phyloP scores from a whole-genome alignment of 352 stramenopile species.

The Blastocystis sp. region DNA sequence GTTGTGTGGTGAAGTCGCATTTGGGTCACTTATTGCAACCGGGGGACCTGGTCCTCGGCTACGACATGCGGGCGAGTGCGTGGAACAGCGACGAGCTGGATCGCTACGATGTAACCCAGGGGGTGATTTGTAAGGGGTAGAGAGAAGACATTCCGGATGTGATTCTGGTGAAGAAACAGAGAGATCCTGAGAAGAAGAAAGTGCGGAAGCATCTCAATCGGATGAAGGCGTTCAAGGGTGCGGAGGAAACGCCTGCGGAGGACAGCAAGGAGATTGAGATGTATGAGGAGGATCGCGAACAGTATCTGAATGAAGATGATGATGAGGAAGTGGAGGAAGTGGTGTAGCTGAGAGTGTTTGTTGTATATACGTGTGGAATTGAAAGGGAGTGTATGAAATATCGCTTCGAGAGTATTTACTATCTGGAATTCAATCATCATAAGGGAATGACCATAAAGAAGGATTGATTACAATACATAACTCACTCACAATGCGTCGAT shows the following conservation, averaged over 20 bases:
- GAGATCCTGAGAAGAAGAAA: slow-evolving; percentile 40
- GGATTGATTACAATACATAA: no score
- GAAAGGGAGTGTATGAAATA: no score
- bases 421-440: no score
- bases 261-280: slow-evolving; percentile 7
- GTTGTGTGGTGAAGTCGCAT: slow-evolving; percentile 81
- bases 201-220: background rate
- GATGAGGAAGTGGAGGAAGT: no score
- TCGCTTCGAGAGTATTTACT: no score
- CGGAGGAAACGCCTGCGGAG: background rate
- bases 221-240: background rate
- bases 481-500: no score
- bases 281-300: slow-evolving; percentile 48
- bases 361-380: no score
- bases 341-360: no score
- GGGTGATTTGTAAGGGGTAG: background rate
- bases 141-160: slow-evolving; percentile 10
- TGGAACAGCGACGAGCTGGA: slow-evolving; percentile 78
- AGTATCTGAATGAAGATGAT: no score
- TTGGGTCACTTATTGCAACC: slow-evolving; percentile 88
- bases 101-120: background rate
- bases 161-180: slow-evolving; percentile 3
- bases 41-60: slow-evolving; percentile 89
- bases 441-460: no score
- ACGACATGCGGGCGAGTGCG: slow-evolving; percentile 86